phyloP scores from a whole-genome alignment of 306 rosid genomes.

The Trichosanthes cucumerina region DNA sequence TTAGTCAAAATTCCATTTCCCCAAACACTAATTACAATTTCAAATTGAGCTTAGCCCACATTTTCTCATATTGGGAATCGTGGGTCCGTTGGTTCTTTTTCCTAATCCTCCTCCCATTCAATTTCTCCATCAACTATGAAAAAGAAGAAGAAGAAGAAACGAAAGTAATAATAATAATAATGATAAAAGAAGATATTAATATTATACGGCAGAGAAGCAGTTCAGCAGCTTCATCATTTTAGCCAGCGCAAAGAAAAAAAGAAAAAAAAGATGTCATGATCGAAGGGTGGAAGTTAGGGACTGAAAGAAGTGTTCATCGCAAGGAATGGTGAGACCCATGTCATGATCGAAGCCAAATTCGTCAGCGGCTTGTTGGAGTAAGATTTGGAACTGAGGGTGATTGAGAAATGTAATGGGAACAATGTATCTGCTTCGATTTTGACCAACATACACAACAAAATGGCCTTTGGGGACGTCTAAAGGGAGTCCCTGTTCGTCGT shows the following conservation, averaged over 20 bases:
- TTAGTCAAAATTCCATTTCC: neutral
- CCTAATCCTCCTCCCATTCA: neutral
- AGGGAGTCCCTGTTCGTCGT: conserved; percentile 45
- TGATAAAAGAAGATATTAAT: neutral
- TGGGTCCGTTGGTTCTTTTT: neutral
- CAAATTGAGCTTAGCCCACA: neutral
- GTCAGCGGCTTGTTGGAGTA: conserved; percentile 83
- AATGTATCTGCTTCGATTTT: conserved; percentile 73
- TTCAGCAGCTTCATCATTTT: conserved; percentile 64
- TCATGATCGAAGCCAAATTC: conserved; percentile 90
- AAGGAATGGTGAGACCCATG: conserved; percentile 88
- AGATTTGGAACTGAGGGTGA: conserved; percentile 64
- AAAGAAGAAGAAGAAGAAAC: neutral
- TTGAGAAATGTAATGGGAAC: conserved; percentile 62
- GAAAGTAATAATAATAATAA: no score
- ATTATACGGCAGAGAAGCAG: conserved; percentile 56
- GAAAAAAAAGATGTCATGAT: no score
- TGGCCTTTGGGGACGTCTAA: conserved; percentile 92
- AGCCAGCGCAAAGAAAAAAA: neutral
- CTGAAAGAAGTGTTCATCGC: conserved; percentile 57
- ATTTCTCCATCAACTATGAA: neutral
- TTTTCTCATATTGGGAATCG: neutral
- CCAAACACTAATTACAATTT: neutral
- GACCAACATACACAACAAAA: conserved; percentile 87
- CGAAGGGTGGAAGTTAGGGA: conserved; percentile 65